These are phyloP conservation scores for Diutina mesorugosa DNA, from an alignment of 1,139 yeast genomes.

Conservation along the genomic window DNA sequence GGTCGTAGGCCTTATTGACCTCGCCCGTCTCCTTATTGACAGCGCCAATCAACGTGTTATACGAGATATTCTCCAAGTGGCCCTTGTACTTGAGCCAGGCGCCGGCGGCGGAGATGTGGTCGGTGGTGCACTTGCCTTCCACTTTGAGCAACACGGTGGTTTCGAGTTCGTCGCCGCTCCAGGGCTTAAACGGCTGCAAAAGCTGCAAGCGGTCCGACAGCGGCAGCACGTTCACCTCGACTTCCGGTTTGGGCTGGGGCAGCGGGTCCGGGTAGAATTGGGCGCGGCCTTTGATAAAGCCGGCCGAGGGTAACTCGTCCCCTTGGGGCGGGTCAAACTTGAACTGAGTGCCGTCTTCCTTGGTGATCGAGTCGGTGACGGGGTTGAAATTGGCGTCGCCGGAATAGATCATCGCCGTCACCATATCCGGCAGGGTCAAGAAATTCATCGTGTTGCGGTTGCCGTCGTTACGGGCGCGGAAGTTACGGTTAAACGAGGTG, in stretches of 20 bases:
- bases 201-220: slow-evolving; percentile 57
- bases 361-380: slow-evolving; percentile 56
- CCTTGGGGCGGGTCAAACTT: slow-evolving; percentile 63
- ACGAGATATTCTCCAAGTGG: slow-evolving; percentile 86
- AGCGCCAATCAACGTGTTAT: slow-evolving; percentile 94
- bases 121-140: slow-evolving; percentile 97
- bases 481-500: slow-evolving; percentile 93
- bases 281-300: slow-evolving; percentile 72
- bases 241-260: slow-evolving; percentile 63
- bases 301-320: slow-evolving; percentile 67
- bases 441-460: slow-evolving; percentile 95
- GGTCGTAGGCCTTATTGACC: slow-evolving; percentile 80
- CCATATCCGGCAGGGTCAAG: slow-evolving; percentile 92
- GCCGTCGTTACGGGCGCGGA: slow-evolving; percentile 95
- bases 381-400: slow-evolving; percentile 90
- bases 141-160: slow-evolving; percentile 76
- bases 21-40: slow-evolving; percentile 94
- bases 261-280: slow-evolving; percentile 76
- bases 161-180: slow-evolving; percentile 73
- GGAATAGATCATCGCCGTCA: slow-evolving; percentile 90
- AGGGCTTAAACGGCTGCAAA: slow-evolving; percentile 76
- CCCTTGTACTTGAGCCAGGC: slow-evolving; percentile 99
- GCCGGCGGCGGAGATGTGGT: slow-evolving; percentile 97
- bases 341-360: slow-evolving; percentile 56
- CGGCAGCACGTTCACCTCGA: slow-evolving; percentile 64